phyloP scores from a whole-genome alignment of 257 asterid species.

The Solanum pinnatisectum region DNA sequence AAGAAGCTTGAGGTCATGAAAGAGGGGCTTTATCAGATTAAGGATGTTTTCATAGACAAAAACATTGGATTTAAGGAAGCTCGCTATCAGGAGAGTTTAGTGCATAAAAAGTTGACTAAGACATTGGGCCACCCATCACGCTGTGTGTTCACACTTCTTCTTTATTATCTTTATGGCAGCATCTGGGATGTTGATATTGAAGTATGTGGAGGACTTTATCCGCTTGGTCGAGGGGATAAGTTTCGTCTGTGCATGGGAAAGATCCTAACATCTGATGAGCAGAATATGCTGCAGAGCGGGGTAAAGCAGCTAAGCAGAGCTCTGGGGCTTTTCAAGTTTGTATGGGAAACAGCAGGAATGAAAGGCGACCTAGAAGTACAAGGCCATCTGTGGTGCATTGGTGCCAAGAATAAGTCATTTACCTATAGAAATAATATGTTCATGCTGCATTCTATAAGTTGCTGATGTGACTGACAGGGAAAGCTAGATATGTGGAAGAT shows the following conservation, averaged over 20 bases:
- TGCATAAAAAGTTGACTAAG: slow-evolving; percentile 58
- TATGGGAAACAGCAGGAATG: slow-evolving; percentile 67
- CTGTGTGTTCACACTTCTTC: slow-evolving; percentile 67
- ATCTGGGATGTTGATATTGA: slow-evolving; percentile 60
- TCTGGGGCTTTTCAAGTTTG: slow-evolving; percentile 72
- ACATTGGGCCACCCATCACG: slow-evolving; percentile 66
- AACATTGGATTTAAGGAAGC: slow-evolving; percentile 66
- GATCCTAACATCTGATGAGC: slow-evolving; percentile 55
- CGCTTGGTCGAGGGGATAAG: slow-evolving; percentile 24
- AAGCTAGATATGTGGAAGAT: neutral
- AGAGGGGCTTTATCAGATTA: slow-evolving; percentile 74
- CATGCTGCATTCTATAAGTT: slow-evolving; percentile 26
- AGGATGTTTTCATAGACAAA: slow-evolving; percentile 60
- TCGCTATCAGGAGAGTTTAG: slow-evolving; percentile 58
- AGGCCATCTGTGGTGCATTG: slow-evolving; percentile 93
- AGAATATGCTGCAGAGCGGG: slow-evolving; percentile 42
- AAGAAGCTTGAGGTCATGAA: slow-evolving; percentile 71
- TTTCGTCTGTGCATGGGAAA: slow-evolving; percentile 69
- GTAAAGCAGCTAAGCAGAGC: slow-evolving; percentile 67
- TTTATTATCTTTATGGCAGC: slow-evolving; percentile 54
- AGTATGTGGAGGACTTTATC: slow-evolving; percentile 69
- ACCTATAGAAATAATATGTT: slow-evolving; percentile 55
- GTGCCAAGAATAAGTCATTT: slow-evolving; percentile 44
- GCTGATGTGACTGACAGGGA: neutral
- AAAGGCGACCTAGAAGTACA: slow-evolving; percentile 74